Evolutionary conservation across 2,329 filamentous ascomycete genomes (phyloP).

Genomic region (Arthroderma uncinatum): DNA sequence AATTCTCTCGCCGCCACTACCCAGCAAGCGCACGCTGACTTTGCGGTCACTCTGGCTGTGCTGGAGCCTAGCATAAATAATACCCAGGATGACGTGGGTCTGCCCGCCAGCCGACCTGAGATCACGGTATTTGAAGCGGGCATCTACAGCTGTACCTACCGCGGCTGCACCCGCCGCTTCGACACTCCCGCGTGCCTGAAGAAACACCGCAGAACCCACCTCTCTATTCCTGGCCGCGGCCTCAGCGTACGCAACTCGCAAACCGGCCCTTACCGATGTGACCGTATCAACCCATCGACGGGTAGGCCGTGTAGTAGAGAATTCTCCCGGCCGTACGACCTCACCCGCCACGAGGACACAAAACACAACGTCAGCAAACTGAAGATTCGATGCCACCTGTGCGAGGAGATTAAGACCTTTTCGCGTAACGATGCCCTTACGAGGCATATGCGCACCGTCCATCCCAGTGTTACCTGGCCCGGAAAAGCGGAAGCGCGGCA

Average conservation of each 20-base stretch:
- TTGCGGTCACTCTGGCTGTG: too few species aligned
- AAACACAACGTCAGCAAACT: conserved; percentile 92
- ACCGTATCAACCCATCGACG: conserved; percentile 86
- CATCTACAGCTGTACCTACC: conserved; percentile 93
- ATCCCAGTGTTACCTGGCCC: conserved; percentile 73
- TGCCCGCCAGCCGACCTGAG: too few species aligned
- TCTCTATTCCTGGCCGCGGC: conserved; percentile 46
- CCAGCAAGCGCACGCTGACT: too few species aligned
- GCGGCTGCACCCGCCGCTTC: conserved; percentile 79
- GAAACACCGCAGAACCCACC: conserved; percentile 51
- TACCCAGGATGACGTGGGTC: too few species aligned
- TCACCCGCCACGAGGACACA: conserved; percentile 92
- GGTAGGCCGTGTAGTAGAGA: conserved; percentile 88
- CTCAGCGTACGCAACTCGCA: too few species aligned
- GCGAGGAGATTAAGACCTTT: conserved; percentile 93
- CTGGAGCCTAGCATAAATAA: too few species aligned
- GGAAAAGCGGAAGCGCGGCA: too few species aligned
- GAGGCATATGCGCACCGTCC: conserved; percentile 84
- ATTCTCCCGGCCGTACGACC: conserved; percentile 90
- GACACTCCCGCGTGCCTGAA: conserved; percentile 76
- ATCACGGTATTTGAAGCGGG: too few species aligned
- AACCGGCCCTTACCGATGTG: conserved; percentile 84
- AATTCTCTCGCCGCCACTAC: too few species aligned
- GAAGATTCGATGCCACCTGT: conserved; percentile 85
- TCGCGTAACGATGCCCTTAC: conserved; percentile 90